These are phyloP conservation scores for Chenopodium album DNA, from an alignment of 148 eudicot species.

Conservation along the genomic window DNA sequence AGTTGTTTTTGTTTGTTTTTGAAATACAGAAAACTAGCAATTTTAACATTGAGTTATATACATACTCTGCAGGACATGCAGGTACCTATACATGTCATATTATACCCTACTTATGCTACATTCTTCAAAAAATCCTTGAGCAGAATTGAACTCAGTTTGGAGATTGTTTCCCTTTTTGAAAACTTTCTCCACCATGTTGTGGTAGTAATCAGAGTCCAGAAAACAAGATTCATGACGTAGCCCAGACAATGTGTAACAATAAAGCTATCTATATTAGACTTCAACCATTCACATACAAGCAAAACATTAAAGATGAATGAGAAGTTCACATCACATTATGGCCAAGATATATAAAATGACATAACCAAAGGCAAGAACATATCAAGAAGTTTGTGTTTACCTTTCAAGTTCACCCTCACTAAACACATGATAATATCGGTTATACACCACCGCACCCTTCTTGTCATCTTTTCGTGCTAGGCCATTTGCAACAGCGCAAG, in stretches of 20 bases:
- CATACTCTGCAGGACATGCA: background rate
- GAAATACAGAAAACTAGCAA: background rate
- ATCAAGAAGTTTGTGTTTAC: conserved; percentile 28
- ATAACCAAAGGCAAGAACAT: background rate
- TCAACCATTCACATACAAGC: background rate
- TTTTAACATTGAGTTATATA: background rate
- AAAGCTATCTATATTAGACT: background rate
- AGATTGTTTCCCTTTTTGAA: no score
- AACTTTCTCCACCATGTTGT: background rate
- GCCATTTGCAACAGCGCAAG: conserved; percentile 71
- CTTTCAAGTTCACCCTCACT: conserved; percentile 98
- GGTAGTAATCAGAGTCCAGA: background rate
- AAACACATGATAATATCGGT: conserved; percentile 95
- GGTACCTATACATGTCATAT: background rate
- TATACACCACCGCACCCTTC: conserved; percentile 94
- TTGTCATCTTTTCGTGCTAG: conserved; percentile 88
- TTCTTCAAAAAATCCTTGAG: background rate
- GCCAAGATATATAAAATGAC: background rate
- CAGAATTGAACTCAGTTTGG: background rate
- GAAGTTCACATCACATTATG: background rate
- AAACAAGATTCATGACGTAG: background rate
- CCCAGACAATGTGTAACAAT: background rate
- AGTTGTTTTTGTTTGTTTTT: background rate
- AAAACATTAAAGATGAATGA: background rate
- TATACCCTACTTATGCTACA: no score